Base-by-base conservation (phyloP, 2,329 filamentous ascomycete genomes). In the Colletotrichum phormii region DNA sequence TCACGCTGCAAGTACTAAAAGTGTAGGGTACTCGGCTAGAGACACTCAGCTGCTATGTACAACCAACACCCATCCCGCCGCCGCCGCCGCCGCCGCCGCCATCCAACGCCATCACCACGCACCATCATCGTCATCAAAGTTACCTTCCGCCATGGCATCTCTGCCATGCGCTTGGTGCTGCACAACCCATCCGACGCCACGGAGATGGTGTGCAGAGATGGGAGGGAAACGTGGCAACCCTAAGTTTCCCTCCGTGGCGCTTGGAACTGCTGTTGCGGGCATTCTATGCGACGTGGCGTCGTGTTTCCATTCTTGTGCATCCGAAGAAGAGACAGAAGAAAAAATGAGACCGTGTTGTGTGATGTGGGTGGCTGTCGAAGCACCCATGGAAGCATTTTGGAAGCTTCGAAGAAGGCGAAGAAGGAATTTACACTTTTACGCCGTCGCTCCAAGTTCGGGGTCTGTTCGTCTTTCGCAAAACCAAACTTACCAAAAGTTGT, bases 371-470 rank as follows among this genome's bases (percentile, higher is more conserved):
- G 26, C 60, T 22, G 18, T 51, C 46, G 29, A 64, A 54, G 49
- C 61, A 37, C 13, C 22, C 15, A 46, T 54, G 53, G 53, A 69
- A 53, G 65, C 65, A 12, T 24, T 29, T 29, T 62, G 26, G 57
- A 71, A 71, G 61, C 53, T 60, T 71, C 42, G 42, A 46, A 55
- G 59, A 70, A 72, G 42, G 55, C 37, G 13, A 42, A 42, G 37
- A 42, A 42, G 37, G 37, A 42, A 71, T 57, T 66, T 67, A 73
- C 61, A 71, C 67, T 42, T 71, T 71, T 67, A 51, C 67, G 57
- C 67, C 61, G 24, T 62, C 31, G 49, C 46, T 62, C 42, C 26
- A 49, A 33, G n/a, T 46, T 53, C 37, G 37, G 46, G 29, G 49
- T 55, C 65, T 33, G 49, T 67, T 42, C 37, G 37, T 42, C 37